phyloP scores from a whole-genome alignment of 208 protist genomes.

The Entamoeba moshkovskii region DNA sequence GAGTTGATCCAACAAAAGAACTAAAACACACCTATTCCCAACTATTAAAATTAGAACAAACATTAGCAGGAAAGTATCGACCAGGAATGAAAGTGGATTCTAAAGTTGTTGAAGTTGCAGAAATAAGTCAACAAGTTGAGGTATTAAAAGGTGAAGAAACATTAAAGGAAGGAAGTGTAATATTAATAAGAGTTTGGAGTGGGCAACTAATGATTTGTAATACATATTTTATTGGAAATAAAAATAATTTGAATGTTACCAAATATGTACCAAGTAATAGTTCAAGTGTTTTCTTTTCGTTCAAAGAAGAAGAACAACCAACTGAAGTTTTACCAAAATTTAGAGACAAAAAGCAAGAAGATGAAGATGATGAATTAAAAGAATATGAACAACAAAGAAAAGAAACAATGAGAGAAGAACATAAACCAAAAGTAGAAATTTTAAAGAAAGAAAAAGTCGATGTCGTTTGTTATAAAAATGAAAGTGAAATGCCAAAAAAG shows the following conservation, averaged over 20 bases:
- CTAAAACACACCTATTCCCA: not conserved
- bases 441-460: not conserved
- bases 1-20: not conserved
- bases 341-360: not conserved
- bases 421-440: not conserved
- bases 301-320: not conserved
- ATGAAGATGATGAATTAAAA: not conserved
- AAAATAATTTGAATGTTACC: not conserved
- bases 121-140: not conserved
- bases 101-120: not conserved
- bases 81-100: not conserved
- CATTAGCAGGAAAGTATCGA: not conserved
- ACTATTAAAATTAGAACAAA: not conserved
- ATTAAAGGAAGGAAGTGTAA: not conserved
- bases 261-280: not conserved
- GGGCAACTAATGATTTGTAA: not conserved
- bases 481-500: not conserved
- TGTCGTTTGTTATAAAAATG: not conserved
- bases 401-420: not conserved
- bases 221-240: not conserved
- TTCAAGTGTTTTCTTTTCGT: not conserved
- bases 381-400: not conserved
- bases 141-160: not conserved
- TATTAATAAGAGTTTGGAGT: not conserved
- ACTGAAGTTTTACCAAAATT: not conserved